phyloP scores from a whole-genome alignment of 2,329 filamentous ascomycete genomes.

The Colletotrichum phormii region DNA sequence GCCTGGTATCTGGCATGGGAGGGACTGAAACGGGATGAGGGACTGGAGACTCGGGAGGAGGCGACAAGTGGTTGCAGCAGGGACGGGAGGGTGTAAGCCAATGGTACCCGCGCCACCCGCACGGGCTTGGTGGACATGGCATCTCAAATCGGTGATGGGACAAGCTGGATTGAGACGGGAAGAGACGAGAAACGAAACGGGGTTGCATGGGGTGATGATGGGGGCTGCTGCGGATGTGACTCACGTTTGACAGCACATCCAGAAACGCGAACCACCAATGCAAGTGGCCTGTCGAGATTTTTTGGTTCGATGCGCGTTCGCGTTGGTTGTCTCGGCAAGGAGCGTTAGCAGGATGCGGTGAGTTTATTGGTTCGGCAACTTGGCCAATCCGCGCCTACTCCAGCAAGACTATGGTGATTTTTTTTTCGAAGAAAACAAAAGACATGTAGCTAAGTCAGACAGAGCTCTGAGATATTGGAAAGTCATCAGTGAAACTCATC shows the following conservation, averaged over 20 bases:
- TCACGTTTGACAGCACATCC: slow-evolving; percentile 34
- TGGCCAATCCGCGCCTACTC: neutral
- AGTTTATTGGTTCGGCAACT: neutral
- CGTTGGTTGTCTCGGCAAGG: slow-evolving; percentile 19
- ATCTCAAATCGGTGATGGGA: slow-evolving; percentile 7
- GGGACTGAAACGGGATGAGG: slow-evolving; percentile 8
- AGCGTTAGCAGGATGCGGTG: neutral
- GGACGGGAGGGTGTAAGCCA: slow-evolving; percentile 26
- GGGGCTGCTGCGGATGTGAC: slow-evolving; percentile 12
- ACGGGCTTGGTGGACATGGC: slow-evolving; percentile 31
- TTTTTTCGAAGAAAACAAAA: no score
- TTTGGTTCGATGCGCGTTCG: slow-evolving; percentile 7
- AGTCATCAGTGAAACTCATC: no score
- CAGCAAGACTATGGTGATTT: neutral
- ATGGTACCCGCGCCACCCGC: slow-evolving; percentile 28
- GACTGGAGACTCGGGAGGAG: neutral
- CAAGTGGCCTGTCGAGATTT: neutral
- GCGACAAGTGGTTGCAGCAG: slow-evolving; percentile 23
- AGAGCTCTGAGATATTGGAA: no score
- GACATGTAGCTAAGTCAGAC: no score
- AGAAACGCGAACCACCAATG: slow-evolving; percentile 7
- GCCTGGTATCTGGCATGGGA: slow-evolving; percentile 5
- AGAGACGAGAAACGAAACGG: neutral
- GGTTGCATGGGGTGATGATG: slow-evolving; percentile 8
- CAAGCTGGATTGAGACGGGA: neutral